Evolutionary conservation across 2,329 filamentous ascomycete genomes (phyloP).

Genomic region (Neocatenulostroma microsporum): DNA sequence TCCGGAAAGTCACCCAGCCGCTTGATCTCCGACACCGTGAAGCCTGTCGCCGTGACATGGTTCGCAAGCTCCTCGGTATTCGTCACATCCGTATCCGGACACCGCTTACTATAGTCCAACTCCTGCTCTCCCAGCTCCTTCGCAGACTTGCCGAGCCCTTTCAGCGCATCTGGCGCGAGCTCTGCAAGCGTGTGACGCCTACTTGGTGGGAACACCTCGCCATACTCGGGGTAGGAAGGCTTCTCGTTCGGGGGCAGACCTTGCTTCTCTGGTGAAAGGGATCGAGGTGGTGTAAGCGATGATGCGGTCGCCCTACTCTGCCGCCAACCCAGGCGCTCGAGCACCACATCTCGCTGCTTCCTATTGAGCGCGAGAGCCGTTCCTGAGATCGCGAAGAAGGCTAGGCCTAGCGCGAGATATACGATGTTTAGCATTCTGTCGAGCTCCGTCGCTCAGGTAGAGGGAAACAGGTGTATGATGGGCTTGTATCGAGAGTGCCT

Average conservation of each 20-base stretch:
- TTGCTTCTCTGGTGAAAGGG: slow-evolving; percentile 45
- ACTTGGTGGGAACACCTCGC: slow-evolving; percentile 46
- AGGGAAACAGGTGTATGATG: too few relatives aligned
- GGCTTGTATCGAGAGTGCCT: too few relatives aligned
- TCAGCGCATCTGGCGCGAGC: slow-evolving; percentile 20
- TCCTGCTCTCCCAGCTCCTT: slow-evolving; percentile 20
- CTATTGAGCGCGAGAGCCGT: slow-evolving; percentile 24
- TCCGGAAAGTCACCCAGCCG: slow-evolving; percentile 70
- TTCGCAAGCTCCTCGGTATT: slow-evolving; percentile 15
- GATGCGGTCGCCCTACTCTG: slow-evolving; percentile 28
- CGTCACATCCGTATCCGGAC: slow-evolving; percentile 19
- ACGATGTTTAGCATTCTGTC: slow-evolving; percentile 20
- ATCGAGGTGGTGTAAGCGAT: slow-evolving; percentile 47
- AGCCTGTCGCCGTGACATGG: slow-evolving; percentile 54
- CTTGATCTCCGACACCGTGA: slow-evolving; percentile 62
- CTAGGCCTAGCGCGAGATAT: slow-evolving; percentile 25
- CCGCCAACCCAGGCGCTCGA: slow-evolving; percentile 32
- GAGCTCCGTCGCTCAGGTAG: too few relatives aligned
- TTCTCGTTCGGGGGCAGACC: slow-evolving; percentile 22
- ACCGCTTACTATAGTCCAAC: slow-evolving; percentile 14
- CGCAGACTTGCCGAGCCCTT: slow-evolving; percentile 22
- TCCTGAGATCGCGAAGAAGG: slow-evolving; percentile 25
- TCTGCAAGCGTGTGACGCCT: slow-evolving; percentile 41
- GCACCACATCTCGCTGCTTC: slow-evolving; percentile 34
- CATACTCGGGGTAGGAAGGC: slow-evolving; percentile 32